phyloP scores from a whole-genome alignment of 139 green algal genomes.

The Coccomyxa sp. region DNA sequence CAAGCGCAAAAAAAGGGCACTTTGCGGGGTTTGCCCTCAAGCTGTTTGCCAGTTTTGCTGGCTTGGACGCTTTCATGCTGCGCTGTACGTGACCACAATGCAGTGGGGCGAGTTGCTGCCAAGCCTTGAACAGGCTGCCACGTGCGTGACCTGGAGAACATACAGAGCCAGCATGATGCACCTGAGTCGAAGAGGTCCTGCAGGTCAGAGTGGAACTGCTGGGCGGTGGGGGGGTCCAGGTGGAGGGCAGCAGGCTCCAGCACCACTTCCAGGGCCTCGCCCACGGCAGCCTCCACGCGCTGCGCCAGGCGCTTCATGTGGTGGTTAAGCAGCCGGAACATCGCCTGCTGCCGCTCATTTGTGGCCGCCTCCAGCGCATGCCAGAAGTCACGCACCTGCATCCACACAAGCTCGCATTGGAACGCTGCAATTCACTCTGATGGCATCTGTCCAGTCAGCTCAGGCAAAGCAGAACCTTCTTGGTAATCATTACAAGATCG shows the following conservation, averaged over 20 bases:
- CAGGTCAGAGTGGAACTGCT: slow-evolving; percentile 63
- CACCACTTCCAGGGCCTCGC: slow-evolving; percentile 27
- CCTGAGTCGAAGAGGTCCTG: slow-evolving; percentile 51
- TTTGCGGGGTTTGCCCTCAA: too few relatives aligned
- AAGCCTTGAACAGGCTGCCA: too few relatives aligned
- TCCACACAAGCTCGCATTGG: neutral
- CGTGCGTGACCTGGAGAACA: too few relatives aligned
- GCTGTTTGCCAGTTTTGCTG: too few relatives aligned
- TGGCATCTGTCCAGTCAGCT: neutral
- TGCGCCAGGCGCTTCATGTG: slow-evolving; percentile 42
- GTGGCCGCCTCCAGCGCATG: slow-evolving; percentile 57
- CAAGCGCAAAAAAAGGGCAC: too few relatives aligned
- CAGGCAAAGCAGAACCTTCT: neutral
- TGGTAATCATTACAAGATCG: neutral
- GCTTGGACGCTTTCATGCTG: too few relatives aligned
- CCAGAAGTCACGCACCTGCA: slow-evolving; percentile 57
- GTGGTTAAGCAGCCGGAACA: slow-evolving; percentile 52
- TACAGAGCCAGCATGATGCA: neutral
- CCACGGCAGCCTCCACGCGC: slow-evolving; percentile 47
- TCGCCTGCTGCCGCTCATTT: slow-evolving; percentile 43
- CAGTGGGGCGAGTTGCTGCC: too few relatives aligned
- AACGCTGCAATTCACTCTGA: neutral
- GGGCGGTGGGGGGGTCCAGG: slow-evolving; percentile 41
- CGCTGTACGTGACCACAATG: too few relatives aligned
- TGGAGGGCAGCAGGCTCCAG: slow-evolving; percentile 46